These are phyloP conservation scores for Cutaneotrichosporon cyanovorans DNA, from an alignment of 1,284 basidiomycete species.

Conservation along the genomic window DNA sequence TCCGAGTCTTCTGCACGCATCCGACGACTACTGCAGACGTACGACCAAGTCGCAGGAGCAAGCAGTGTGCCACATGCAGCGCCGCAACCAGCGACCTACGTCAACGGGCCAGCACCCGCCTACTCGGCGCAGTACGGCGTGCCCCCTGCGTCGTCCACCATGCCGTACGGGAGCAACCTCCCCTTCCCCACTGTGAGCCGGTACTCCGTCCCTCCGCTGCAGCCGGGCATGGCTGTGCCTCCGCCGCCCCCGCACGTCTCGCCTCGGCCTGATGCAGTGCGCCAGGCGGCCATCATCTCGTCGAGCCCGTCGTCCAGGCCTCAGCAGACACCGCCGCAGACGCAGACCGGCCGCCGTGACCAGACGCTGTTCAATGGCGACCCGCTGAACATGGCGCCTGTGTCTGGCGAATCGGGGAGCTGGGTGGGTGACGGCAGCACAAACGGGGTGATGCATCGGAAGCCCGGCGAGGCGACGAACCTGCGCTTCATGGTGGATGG, in stretches of 20 bases:
- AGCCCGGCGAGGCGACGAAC: constrained; percentile 3
- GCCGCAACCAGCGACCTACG: not conserved
- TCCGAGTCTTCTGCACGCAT: constrained; percentile 5
- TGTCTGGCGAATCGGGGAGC: not conserved
- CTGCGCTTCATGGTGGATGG: constrained; percentile 12
- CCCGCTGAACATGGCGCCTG: not conserved
- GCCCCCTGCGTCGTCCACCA: not conserved
- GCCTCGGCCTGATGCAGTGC: constrained; percentile 3
- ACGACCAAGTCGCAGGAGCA: constrained; percentile 6
- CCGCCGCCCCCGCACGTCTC: constrained; percentile 1
- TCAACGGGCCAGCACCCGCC: too few relatives aligned
- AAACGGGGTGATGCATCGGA: constrained; percentile 1
- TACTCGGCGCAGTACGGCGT: not conserved
- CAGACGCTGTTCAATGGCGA: constrained; percentile 5
- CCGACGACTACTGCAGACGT: constrained; percentile 5
- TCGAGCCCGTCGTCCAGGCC: not conserved
- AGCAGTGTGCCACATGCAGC: constrained; percentile 1
- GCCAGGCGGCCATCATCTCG: constrained; percentile 1
- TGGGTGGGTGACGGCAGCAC: not conserved
- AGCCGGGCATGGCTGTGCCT: not conserved
- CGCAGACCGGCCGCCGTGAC: not conserved
- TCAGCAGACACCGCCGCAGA: not conserved
- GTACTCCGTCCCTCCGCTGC: constrained; percentile 3
- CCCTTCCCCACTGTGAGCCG: constrained; percentile 9
- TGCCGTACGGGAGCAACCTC: not conserved